Conservation (phyloP, 352 stramenopile species). For the Globisporangium polare region DNA sequence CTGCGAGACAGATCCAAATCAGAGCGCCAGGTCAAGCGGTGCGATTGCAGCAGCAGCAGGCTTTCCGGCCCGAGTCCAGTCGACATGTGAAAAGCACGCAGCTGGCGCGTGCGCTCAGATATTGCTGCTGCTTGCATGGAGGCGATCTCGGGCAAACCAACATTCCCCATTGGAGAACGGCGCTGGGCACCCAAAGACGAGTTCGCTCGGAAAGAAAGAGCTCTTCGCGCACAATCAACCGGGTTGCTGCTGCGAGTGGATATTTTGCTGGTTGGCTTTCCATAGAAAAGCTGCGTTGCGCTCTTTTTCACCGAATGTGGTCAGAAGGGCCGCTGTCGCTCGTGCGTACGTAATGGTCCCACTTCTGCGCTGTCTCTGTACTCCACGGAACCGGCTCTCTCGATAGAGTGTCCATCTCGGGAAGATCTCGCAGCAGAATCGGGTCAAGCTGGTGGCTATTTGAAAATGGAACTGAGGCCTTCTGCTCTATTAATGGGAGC, state of each 20-base stretch:
- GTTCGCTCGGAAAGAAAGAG: not conserved
- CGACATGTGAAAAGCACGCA: no score
- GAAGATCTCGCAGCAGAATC: not conserved
- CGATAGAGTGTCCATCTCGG: conserved; percentile 7
- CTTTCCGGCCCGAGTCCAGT: no score
- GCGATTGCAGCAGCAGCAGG: no score
- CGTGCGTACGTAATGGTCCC: conserved; percentile 3
- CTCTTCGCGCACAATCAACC: not conserved
- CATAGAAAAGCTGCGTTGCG: not conserved
- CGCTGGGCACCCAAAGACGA: not conserved
- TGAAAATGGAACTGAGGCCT: not conserved
- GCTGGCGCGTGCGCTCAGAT: no score
- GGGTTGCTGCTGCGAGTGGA: not conserved
- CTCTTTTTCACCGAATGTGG: not conserved
- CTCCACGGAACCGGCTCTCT: conserved; percentile 5
- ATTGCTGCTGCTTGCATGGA: not conserved
- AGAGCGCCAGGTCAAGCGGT: not conserved
- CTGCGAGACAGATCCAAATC: not conserved
- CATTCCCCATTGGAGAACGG: no score
- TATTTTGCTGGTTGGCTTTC: not conserved
- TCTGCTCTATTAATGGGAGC: not conserved
- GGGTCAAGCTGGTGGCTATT: not conserved
- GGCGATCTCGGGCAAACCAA: not conserved
- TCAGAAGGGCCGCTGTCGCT: not conserved
- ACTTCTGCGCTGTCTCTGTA: conserved; percentile 1